Conservation (phyloP, 177 flowering plant species). For the Vitis hybrid region DNA sequence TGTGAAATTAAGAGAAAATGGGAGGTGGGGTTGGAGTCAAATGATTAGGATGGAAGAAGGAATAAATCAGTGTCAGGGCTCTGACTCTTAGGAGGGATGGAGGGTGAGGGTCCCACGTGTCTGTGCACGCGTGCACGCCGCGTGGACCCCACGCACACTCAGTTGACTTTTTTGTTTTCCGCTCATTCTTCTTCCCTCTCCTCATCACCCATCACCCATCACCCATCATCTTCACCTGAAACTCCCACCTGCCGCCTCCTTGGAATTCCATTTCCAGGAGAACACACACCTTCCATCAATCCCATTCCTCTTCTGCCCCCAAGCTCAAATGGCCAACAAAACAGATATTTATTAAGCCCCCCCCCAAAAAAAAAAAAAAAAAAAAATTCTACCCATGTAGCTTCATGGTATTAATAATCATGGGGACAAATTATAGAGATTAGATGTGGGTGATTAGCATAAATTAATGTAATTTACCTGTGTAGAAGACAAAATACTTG, state of each 20-base stretch:
- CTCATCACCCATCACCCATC: neutral
- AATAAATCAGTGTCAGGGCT: slow-evolving; percentile 22
- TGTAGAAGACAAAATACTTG: too few relatives aligned
- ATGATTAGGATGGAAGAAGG: slow-evolving; percentile 15
- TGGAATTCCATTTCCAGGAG: neutral
- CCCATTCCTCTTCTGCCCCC: neutral
- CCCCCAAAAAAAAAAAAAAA: too few relatives aligned
- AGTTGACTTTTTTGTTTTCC: slow-evolving; percentile 15
- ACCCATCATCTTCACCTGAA: neutral
- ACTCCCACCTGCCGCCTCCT: neutral
- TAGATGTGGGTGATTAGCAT: too few relatives aligned
- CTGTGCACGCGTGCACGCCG: slow-evolving; percentile 39
- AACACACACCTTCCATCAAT: too few relatives aligned
- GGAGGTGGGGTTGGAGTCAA: slow-evolving; percentile 10
- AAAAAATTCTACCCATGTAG: too few relatives aligned
- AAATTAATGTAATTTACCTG: too few relatives aligned
- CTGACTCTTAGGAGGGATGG: slow-evolving; percentile 28
- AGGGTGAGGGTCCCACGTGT: slow-evolving; percentile 18
- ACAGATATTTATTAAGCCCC: neutral
- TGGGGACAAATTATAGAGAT: too few relatives aligned
- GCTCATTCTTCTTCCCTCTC: neutral
- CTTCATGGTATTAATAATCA: too few relatives aligned
- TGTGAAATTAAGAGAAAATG: neutral
- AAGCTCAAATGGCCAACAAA: too few relatives aligned
- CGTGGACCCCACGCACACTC: slow-evolving; percentile 23